Percentiles rank a stretch among this genome's conserved stretches.
phyloP scores from a whole-genome alignment of 2,329 filamentous ascomycete genomes.

The Aspergillus tanneri region DNA sequence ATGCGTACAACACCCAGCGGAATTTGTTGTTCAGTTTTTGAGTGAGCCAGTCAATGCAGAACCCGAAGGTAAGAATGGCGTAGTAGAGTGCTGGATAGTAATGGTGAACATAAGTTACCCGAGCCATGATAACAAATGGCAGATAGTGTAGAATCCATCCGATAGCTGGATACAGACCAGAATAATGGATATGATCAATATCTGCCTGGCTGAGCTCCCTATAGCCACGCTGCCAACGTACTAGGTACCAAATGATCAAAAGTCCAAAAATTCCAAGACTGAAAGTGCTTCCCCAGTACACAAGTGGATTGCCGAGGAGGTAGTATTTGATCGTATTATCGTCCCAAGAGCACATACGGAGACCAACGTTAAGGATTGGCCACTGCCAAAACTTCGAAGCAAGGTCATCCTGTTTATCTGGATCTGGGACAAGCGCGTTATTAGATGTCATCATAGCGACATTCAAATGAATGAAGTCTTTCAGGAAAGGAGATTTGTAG shows the following conservation, averaged over 20 bases:
- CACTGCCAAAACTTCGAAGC: slow-evolving; percentile 98
- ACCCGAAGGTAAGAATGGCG: slow-evolving; percentile 84
- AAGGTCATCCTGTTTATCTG: slow-evolving; percentile 97
- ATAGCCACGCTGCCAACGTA: slow-evolving; percentile 96
- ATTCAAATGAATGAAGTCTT: slow-evolving; percentile 96
- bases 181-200: slow-evolving; percentile 92
- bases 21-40: slow-evolving; percentile 63
- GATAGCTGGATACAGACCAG: slow-evolving; percentile 83
- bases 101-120: slow-evolving; percentile 98
- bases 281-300: slow-evolving; percentile 92
- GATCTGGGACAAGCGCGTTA: slow-evolving; percentile 94
- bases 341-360: slow-evolving; percentile 98
- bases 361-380: slow-evolving; percentile 90
- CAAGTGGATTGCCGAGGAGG: slow-evolving; percentile 90
- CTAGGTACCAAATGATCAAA: slow-evolving; percentile 76
- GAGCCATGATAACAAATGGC: slow-evolving; percentile 94
- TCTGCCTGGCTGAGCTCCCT: slow-evolving; percentile 74
- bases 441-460: slow-evolving; percentile 99
- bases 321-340: slow-evolving; percentile 97
- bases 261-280: slow-evolving; percentile 71
- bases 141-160: slow-evolving; percentile 97
- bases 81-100: slow-evolving; percentile 99
- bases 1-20: slow-evolving; percentile 67
- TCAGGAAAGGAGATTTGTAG: slow-evolving; percentile 95
- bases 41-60: slow-evolving; percentile 81